phyloP scores from a whole-genome alignment of 345 rosid species.

The Moricandia moricandioides region DNA sequence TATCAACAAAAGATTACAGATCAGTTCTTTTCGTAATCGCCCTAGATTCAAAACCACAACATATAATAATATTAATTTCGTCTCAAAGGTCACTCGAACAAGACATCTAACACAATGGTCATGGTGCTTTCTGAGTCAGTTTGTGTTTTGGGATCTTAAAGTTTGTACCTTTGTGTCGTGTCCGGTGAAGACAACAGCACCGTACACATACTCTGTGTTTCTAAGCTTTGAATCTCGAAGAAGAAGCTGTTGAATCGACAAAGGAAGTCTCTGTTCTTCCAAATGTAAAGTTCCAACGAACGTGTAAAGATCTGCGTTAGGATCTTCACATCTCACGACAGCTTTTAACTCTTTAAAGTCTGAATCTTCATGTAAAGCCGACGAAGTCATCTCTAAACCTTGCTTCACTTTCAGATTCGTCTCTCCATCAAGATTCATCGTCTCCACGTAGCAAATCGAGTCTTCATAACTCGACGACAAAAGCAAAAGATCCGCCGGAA shows the following conservation, averaged over 20 bases:
- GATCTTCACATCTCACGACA: slow-evolving; percentile 83
- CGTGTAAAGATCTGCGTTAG: slow-evolving; percentile 82
- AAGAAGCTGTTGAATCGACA: slow-evolving; percentile 87
- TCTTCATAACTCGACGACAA: slow-evolving; percentile 87
- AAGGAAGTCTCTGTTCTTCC: slow-evolving; percentile 64
- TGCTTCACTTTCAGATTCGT: slow-evolving; percentile 89
- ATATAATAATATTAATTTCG: not conserved
- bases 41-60: not conserved
- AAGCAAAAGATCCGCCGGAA: slow-evolving; percentile 91
- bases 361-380: slow-evolving; percentile 58
- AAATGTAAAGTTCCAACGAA: slow-evolving; percentile 73
- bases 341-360: slow-evolving; percentile 64
- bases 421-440: slow-evolving; percentile 94
- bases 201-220: slow-evolving; percentile 82
- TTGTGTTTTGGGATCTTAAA: no score
- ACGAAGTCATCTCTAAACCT: slow-evolving; percentile 61
- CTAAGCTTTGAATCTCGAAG: slow-evolving; percentile 86
- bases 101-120: not conserved
- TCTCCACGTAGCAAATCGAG: slow-evolving; percentile 92
- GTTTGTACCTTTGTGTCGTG: slow-evolving; percentile 57
- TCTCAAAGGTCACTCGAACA: not conserved
- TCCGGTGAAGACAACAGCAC: slow-evolving; percentile 86
- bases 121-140: not conserved
- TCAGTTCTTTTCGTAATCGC: no score
- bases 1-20: not conserved